Evolutionary conservation across 805 yeast genomes (phyloP).

Genomic region (Ogataea populi-albae): DNA sequence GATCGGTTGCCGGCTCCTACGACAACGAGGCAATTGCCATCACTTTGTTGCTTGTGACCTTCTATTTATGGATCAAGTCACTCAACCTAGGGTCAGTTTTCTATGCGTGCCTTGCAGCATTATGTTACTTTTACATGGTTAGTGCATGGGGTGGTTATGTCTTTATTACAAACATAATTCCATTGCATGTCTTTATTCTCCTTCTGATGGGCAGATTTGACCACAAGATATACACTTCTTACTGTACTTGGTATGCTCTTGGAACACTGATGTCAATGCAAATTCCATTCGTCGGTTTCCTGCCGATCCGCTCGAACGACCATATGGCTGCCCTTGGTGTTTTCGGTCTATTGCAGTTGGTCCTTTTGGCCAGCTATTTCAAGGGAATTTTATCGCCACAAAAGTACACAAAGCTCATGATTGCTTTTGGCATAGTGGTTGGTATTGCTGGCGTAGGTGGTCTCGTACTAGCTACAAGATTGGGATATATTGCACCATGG

Average conservation of each 20-base stretch:
- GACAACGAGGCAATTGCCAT: conserved; percentile 99
- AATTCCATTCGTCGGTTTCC: conserved; percentile 96
- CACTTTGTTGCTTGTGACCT: conserved; percentile 91
- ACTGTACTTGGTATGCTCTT: conserved; percentile 93
- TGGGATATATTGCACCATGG: conserved; percentile 98
- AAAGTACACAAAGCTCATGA: conserved; percentile 69
- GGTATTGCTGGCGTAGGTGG: conserved; percentile 65
- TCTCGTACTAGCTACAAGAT: conserved; percentile 74
- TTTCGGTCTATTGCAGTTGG: conserved; percentile 90
- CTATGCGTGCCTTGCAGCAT: conserved; percentile 79
- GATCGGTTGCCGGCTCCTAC: conserved; percentile 98
- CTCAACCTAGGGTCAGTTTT: conserved; percentile 86
- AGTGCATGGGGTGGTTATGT: conserved; percentile 99
- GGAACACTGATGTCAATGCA: conserved; percentile 99
- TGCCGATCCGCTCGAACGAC: conserved; percentile 95
- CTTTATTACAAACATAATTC: conserved; percentile 95
- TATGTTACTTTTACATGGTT: conserved; percentile 96
- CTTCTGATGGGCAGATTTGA: conserved; percentile 92
- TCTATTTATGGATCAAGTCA: conserved; percentile 93
- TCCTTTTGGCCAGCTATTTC: conserved; percentile 79
- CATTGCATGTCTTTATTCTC: conserved; percentile 88
- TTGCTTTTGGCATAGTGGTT: conserved; percentile 56
- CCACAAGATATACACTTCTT: conserved; percentile 79
- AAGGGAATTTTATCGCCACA: conserved; percentile 66
- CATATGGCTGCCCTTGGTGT: conserved; percentile 99